Base-by-base conservation (phyloP, 2,329 filamentous ascomycete species). In the Penicillium occitanis region DNA sequence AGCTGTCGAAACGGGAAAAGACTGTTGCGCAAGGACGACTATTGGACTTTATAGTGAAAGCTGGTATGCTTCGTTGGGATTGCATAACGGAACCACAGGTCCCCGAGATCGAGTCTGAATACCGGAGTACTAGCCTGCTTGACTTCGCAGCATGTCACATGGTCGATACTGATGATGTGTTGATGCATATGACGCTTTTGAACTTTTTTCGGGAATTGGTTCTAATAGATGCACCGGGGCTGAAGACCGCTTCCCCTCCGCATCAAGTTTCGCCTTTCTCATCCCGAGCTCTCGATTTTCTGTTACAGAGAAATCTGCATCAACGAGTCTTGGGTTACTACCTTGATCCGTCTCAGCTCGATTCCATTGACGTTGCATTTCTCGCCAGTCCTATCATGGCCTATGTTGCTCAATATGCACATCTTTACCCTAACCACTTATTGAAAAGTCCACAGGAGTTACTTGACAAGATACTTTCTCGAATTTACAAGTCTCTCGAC, bases 1-100 rank as follows among this genome's bases (percentile, higher is more conserved):
- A 76, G 60, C 71, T 85, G 17, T 81, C 77, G 69, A 84, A 83
- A 69, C 80, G 80, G 62, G 80, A 86, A 64, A 86, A 81, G 69
- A 87, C 87, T 0, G 78, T 89, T 42, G 84, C 87, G 1, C 87
- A 89, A 73, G 86, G 85, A 22, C 81, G 87, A 61, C 70, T 90
- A 58, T 78, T 89, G 74, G 84, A 86, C 25, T 85, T 87, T 75
- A 74, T 89, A 46, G 81, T 84, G 1, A 82, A 81, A 65, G 79
- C 84, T 7, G 85, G 82, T 4, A 75, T 75, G 1, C 73, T 88
- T 69, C 83, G 87, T 70, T 88, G 86, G 85, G 78, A 79, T 58
- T 76, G 81, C 1, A 79, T 88, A 33, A 79, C 82, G 5, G 78
- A 76, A 11, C 80, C 84, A 5, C 85, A 87, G 67, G 75, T 84